phyloP scores from a whole-genome alignment of 257 asterid genomes.

The Solanum pennellii region DNA sequence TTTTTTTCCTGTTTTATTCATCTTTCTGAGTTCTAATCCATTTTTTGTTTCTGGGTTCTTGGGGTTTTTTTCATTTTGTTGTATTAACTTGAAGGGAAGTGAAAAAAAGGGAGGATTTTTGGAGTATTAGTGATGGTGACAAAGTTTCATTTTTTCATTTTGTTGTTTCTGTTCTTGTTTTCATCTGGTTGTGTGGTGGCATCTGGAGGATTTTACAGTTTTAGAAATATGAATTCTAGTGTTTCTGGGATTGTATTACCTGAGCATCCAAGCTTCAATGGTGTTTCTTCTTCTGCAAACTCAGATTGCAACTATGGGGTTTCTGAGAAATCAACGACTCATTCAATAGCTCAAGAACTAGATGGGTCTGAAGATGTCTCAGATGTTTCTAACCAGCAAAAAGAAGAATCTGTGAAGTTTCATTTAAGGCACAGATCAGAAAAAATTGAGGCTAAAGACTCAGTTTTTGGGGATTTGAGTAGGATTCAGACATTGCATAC shows the following conservation, averaged over 20 bases:
- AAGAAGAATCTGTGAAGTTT: conserved; percentile 39
- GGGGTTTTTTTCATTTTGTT: not conserved
- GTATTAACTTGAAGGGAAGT: not conserved
- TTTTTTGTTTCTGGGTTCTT: not conserved
- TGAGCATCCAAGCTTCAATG: conserved; percentile 23
- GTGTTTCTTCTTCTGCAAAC: conserved; percentile 16
- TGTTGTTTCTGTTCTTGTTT: conserved; percentile 20
- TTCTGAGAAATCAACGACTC: not conserved
- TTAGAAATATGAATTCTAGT: conserved; percentile 16
- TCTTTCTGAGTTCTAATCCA: not conserved
- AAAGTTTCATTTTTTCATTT: not conserved
- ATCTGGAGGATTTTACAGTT: conserved; percentile 5
- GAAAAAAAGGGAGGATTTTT: not conserved
- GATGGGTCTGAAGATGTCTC: conserved; percentile 4
- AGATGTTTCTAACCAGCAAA: not conserved
- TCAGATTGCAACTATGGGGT: conserved; percentile 23
- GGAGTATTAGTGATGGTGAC: not conserved
- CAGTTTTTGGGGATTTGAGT: conserved; percentile 37
- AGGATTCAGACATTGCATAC: conserved; percentile 63
- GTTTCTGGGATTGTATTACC: conserved; percentile 34
- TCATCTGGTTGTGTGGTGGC: conserved; percentile 16
- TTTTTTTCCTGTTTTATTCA: not conserved
- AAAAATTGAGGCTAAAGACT: conserved; percentile 18
- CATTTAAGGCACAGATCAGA: conserved; percentile 46
- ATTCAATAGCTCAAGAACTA: not conserved